Evolutionary conservation across 208 protist genomes (phyloP).

Genomic region (Acanthamoeba sp.): DNA sequence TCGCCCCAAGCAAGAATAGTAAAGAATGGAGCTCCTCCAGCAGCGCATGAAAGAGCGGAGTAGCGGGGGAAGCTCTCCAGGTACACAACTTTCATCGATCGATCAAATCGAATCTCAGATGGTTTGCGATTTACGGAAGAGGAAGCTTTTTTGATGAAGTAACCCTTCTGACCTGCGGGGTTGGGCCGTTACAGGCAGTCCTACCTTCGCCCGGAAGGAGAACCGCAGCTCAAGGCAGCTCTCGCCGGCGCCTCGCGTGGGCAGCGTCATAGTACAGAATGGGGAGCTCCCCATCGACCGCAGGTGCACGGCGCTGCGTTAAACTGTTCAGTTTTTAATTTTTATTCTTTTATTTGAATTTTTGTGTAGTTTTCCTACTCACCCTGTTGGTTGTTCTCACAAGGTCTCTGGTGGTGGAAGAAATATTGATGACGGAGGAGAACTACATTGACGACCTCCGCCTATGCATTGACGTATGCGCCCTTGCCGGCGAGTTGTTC

Average conservation of each 20-base stretch:
- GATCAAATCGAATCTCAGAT: too few relatives aligned
- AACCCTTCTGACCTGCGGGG: background rate
- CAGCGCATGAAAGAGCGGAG: slow-evolving; percentile 36
- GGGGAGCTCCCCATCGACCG: background rate
- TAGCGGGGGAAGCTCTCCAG: background rate
- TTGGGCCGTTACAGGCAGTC: background rate
- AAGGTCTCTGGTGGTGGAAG: slow-evolving; percentile 6
- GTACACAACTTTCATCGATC: background rate
- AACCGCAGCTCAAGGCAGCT: background rate
- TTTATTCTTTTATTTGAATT: background rate
- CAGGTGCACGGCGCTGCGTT: background rate
- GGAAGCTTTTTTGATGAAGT: too few relatives aligned
- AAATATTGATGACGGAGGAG: slow-evolving; percentile 59
- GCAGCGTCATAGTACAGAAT: background rate
- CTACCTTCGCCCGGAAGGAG: background rate
- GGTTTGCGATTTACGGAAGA: too few relatives aligned
- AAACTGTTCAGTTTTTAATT: background rate
- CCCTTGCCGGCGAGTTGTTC: too few relatives aligned
- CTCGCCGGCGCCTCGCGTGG: background rate
- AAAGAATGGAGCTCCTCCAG: slow-evolving; percentile 28
- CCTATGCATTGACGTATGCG: slow-evolving; percentile 17
- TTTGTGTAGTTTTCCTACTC: background rate
- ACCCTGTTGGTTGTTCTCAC: background rate
- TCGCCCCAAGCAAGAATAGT: too few relatives aligned
- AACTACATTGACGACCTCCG: slow-evolving; percentile 61